Evolutionary conservation across 1,284 basidiomycete species (phyloP).

Genomic region (Phaffia rhodozyma): DNA sequence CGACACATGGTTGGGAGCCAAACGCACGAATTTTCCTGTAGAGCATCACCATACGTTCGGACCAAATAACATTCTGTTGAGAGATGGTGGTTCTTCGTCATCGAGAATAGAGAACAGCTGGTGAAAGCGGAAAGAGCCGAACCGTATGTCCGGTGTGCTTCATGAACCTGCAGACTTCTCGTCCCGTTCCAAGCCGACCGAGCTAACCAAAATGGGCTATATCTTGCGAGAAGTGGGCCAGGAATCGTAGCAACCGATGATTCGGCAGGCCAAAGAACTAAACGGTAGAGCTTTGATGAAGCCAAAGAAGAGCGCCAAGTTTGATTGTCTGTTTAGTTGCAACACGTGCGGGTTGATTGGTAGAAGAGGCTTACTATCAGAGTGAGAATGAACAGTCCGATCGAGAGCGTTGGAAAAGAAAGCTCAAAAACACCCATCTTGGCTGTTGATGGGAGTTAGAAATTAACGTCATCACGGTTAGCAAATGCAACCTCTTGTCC

Average conservation of each 20-base stretch:
- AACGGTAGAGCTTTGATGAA: no score
- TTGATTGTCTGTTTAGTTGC: no score
- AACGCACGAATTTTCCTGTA: conserved; percentile 62
- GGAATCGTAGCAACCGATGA: conserved; percentile 38
- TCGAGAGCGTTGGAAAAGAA: no score
- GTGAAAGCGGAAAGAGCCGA: conserved; percentile 20
- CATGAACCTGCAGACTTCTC: conserved; percentile 62
- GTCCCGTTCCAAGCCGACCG: conserved; percentile 53
- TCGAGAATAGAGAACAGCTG: background rate
- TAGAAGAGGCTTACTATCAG: no score
- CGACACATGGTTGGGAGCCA: conserved; percentile 77
- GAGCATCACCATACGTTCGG: conserved; percentile 9
- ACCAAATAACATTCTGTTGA: background rate
- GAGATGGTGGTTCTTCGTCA: background rate
- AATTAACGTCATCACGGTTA: no score
- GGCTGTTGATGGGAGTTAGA: no score
- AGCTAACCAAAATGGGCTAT: conserved; percentile 67
- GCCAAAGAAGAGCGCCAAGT: no score
- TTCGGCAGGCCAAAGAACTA: no score
- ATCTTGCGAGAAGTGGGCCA: conserved; percentile 62
- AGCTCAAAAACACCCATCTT: no score
- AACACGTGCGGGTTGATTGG: no score
- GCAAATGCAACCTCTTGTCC: no score
- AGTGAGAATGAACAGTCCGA: no score
- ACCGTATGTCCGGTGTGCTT: conserved; percentile 67